Percentiles rank a stretch among this genome's conserved stretches.
Conservation (phyloP, 257 asterid genomes). For the Salvia rosmarinus region DNA sequence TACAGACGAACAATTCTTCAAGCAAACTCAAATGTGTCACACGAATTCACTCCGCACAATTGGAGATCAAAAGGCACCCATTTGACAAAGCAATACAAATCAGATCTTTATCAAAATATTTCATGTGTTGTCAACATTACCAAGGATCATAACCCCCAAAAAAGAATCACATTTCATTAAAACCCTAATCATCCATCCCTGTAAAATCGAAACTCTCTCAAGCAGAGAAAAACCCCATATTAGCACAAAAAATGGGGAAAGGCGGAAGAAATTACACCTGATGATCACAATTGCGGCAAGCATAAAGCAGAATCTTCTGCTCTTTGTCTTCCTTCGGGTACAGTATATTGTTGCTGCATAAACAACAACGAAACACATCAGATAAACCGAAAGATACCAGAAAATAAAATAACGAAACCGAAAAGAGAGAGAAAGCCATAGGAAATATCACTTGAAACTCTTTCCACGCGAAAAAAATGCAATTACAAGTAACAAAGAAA, state of each 20-base stretch:
- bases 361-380: background rate
- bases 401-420: background rate
- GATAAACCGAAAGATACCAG: background rate
- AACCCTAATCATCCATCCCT: slow-evolving; percentile 4
- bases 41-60: background rate
- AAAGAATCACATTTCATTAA: background rate
- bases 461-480: background rate
- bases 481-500: background rate
- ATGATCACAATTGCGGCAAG: slow-evolving; percentile 90
- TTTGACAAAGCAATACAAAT: background rate
- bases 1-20: background rate
- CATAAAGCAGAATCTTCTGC: slow-evolving; percentile 80
- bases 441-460: background rate
- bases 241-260: background rate
- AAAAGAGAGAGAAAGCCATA: background rate
- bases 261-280: slow-evolving; percentile 54
- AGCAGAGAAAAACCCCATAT: background rate
- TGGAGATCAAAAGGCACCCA: background rate
- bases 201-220: background rate
- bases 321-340: slow-evolving; percentile 86
- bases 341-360: slow-evolving; percentile 68
- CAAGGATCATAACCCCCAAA: background rate
- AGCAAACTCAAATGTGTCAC: background rate
- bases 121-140: background rate
- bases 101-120: background rate